Percentiles rank a stretch among this genome's conserved stretches.
These are phyloP conservation scores for Hericium coralloides DNA, from an alignment of 768 basidiomycete genomes.

Conservation along the genomic window DNA sequence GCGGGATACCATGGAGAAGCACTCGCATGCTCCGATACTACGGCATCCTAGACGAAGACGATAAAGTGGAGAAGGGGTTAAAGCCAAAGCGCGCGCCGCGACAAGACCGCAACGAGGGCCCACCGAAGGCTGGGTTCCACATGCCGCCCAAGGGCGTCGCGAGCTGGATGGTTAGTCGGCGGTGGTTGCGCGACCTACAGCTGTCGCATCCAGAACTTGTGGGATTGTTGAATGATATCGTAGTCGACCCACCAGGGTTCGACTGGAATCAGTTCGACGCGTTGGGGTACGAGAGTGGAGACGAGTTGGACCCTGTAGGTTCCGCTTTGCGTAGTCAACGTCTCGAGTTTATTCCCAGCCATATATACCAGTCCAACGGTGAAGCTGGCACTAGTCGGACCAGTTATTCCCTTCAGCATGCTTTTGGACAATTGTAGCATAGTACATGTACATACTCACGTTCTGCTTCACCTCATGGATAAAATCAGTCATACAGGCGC, in stretches of 20 bases:
- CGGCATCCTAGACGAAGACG: constrained; percentile 49
- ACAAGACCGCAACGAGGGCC: constrained; percentile 44
- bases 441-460: no score
- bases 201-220: constrained; percentile 38
- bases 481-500: no score
- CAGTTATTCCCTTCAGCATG: constrained; percentile 23
- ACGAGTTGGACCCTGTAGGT: constrained; percentile 17
- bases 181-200: constrained; percentile 43
- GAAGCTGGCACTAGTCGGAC: constrained; percentile 5
- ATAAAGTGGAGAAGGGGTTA: constrained; percentile 32
- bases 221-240: constrained; percentile 31
- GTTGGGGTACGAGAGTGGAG: constrained; percentile 52
- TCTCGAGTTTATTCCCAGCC: constrained; percentile 5
- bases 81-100: constrained; percentile 51
- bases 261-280: constrained; percentile 39
- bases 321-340: constrained; percentile 7
- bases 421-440: constrained; percentile 6
- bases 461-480: no score
- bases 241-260: constrained; percentile 39
- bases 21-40: constrained; percentile 52
- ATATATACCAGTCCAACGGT: neutral
- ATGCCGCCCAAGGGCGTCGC: constrained; percentile 59
- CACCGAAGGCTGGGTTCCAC: constrained; percentile 43
- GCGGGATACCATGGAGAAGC: constrained; percentile 64
- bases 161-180: constrained; percentile 69